These are phyloP conservation scores for Agaricus bisporus DNA, from an alignment of 768 basidiomycete species.

Conservation along the genomic window DNA sequence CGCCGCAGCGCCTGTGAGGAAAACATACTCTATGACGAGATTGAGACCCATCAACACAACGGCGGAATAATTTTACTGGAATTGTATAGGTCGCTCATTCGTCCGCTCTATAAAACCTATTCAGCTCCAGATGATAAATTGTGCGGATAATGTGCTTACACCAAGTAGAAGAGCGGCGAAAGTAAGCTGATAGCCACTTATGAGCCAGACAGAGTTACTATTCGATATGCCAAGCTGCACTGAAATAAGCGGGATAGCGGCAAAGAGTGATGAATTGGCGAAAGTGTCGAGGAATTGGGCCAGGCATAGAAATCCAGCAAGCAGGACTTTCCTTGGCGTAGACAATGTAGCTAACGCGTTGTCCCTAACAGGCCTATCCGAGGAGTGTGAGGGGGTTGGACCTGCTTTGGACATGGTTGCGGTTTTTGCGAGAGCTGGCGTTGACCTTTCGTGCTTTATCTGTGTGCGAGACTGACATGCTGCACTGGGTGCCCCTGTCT, in stretches of 20 bases:
- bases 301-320: neutral
- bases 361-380: too few species aligned
- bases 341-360: too few species aligned
- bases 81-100: neutral
- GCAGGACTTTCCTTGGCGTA: too few species aligned
- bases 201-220: neutral
- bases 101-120: neutral
- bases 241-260: neutral
- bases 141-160: neutral
- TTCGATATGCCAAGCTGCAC: neutral
- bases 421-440: too few species aligned
- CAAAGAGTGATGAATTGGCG: neutral
- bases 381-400: too few species aligned
- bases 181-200: neutral
- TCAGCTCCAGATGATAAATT: neutral
- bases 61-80: neutral
- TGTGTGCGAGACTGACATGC: too few species aligned
- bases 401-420: too few species aligned
- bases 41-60: too few species aligned
- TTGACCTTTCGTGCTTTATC: too few species aligned
- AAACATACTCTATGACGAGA: neutral
- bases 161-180: slow-evolving; percentile 3
- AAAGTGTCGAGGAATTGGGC: slow-evolving; percentile 3
- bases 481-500: too few species aligned
- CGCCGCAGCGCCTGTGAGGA: neutral